Evolutionary conservation across 2,329 filamentous ascomycete species (phyloP).

Genomic region (Coniochaeta prunicola): DNA sequence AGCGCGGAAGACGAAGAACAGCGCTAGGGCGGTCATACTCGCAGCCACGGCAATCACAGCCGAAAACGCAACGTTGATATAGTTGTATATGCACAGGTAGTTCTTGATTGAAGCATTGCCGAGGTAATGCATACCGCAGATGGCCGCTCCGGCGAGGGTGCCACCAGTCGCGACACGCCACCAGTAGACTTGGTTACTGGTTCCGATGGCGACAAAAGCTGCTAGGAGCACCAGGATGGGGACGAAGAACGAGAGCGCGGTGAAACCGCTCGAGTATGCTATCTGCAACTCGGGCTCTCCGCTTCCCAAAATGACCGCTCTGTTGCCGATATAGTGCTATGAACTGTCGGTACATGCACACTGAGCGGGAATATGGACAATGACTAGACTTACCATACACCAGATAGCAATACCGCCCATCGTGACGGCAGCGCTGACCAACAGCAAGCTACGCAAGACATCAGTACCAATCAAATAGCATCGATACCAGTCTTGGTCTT

Average conservation of each 20-base stretch:
- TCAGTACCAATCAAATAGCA: neutral
- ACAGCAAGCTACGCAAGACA: conserved; percentile 41
- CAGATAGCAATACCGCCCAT: conserved; percentile 72
- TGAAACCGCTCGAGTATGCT: conserved; percentile 64
- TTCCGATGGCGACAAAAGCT: conserved; percentile 64
- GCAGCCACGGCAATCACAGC: conserved; percentile 66
- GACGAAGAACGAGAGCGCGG: conserved; percentile 70
- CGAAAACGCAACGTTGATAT: conserved; percentile 57
- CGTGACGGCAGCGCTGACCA: conserved; percentile 56
- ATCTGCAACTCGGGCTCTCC: conserved; percentile 60
- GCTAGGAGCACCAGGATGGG: conserved; percentile 67
- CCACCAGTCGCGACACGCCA: conserved; percentile 57
- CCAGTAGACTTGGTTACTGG: conserved; percentile 48
- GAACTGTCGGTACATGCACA: conserved; percentile 19
- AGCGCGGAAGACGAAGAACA: conserved; percentile 72
- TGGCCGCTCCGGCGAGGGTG: conserved; percentile 62
- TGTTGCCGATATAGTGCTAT: conserved; percentile 78
- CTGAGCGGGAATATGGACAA: neutral
- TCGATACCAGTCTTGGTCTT: conserved; percentile 11
- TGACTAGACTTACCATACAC: conserved; percentile 49
- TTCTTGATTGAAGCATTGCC: conserved; percentile 79
- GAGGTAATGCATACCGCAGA: conserved; percentile 82
- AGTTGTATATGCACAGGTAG: conserved; percentile 58
- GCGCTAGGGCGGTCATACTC: conserved; percentile 59
- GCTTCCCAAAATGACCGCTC: conserved; percentile 63